phyloP scores from a whole-genome alignment of 345 rosid genomes.

The Corchorus olitorius region DNA sequence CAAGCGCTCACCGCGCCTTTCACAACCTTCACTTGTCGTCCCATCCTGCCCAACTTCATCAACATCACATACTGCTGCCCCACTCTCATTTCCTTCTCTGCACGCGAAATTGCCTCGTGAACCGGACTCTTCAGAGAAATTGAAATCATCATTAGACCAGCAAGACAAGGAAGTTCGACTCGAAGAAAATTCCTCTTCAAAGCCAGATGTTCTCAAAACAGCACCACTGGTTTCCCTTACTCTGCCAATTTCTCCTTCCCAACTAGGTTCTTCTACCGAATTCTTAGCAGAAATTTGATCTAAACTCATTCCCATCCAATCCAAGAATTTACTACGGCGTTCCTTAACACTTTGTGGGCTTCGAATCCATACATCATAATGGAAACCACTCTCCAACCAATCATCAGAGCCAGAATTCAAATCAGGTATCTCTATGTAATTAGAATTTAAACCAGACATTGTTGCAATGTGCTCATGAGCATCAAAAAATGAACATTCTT shows the following conservation, averaged over 20 bases:
- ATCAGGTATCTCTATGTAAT: slow-evolving; percentile 30
- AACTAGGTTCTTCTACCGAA: slow-evolving; percentile 27
- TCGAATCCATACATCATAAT: slow-evolving; percentile 63
- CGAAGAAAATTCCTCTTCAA: slow-evolving; percentile 54
- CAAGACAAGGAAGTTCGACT: slow-evolving; percentile 43
- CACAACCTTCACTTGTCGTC: slow-evolving; percentile 24
- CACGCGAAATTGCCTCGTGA: slow-evolving; percentile 30
- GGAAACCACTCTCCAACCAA: slow-evolving; percentile 30
- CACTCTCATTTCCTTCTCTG: slow-evolving; percentile 39
- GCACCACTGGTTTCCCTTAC: slow-evolving; percentile 47
- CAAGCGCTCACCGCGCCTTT: slow-evolving; percentile 21
- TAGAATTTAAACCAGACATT: slow-evolving; percentile 34
- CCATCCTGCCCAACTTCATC: slow-evolving; percentile 30
- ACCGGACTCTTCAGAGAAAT: slow-evolving; percentile 41
- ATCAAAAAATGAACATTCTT: slow-evolving; percentile 68
- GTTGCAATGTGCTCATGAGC: slow-evolving; percentile 61
- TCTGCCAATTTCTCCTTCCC: slow-evolving; percentile 39
- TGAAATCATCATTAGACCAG: slow-evolving; percentile 39
- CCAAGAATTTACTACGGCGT: slow-evolving; percentile 57
- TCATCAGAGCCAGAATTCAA: slow-evolving; percentile 23
- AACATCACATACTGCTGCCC: slow-evolving; percentile 29
- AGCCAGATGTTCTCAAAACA: slow-evolving; percentile 45
- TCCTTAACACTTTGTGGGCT: slow-evolving; percentile 62
- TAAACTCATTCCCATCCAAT: slow-evolving; percentile 57
- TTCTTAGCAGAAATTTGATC: slow-evolving; percentile 25